Evolutionary conservation across 805 yeast genomes (phyloP).

Genomic region (Suhomyces kilbournensis): DNA sequence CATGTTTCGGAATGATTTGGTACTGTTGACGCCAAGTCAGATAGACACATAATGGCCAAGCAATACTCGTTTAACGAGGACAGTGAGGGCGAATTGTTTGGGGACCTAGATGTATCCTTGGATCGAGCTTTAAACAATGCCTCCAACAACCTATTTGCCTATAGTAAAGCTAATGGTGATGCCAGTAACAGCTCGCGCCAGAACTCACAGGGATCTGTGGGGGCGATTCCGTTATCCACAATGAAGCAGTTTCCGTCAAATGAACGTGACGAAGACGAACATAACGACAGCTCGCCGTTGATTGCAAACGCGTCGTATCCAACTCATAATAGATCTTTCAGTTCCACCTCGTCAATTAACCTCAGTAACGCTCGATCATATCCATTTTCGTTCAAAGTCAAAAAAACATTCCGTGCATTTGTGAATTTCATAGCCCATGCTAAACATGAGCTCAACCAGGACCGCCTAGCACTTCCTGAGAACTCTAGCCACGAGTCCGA

Average conservation of each 20-base stretch:
- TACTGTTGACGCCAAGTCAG: neutral
- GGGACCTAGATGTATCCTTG: constrained; percentile 61
- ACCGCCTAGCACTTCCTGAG: constrained; percentile 13
- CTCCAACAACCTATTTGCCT: constrained; percentile 35
- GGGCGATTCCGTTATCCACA: constrained; percentile 29
- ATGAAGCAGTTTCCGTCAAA: constrained; percentile 11
- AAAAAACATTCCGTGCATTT: constrained; percentile 8
- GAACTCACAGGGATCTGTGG: constrained; percentile 27
- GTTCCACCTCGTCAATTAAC: constrained; percentile 15
- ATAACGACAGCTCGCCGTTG: constrained; percentile 29
- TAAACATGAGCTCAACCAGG: constrained; percentile 23
- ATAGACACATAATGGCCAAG: constrained; percentile 2
- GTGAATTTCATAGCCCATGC: constrained; percentile 23
- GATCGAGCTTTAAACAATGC: constrained; percentile 61
- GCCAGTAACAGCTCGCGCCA: constrained; percentile 19
- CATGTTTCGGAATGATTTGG: neutral
- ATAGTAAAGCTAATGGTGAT: constrained; percentile 21
- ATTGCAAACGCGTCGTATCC: constrained; percentile 18
- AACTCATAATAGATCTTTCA: constrained; percentile 16
- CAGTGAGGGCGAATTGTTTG: constrained; percentile 38
- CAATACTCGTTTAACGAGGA: constrained; percentile 22
- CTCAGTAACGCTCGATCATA: neutral
- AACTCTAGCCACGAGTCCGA: constrained; percentile 6
- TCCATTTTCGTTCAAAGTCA: constrained; percentile 9
- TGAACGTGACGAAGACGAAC: constrained; percentile 7